phyloP scores from a whole-genome alignment of 164 flowering plant species.

The Vitis riparia region DNA sequence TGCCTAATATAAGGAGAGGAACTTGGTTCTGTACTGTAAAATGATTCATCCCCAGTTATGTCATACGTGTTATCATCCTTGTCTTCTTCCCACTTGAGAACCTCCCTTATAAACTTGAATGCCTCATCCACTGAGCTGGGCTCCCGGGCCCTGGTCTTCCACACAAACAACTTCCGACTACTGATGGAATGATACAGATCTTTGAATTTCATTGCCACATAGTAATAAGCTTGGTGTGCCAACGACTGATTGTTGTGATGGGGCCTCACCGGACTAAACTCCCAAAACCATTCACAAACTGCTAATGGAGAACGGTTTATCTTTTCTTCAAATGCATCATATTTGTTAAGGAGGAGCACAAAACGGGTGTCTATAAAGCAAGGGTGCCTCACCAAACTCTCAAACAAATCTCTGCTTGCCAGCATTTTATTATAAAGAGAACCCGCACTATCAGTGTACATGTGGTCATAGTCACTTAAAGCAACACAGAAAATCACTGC shows the following conservation, averaged over 20 bases:
- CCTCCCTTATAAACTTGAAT: constrained; percentile 50
- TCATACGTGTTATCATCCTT: constrained; percentile 33
- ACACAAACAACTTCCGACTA: constrained; percentile 49
- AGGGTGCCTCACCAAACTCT: constrained; percentile 45
- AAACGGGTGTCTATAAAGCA: constrained; percentile 44
- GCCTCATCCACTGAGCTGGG: constrained; percentile 45
- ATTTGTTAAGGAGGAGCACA: constrained; percentile 52
- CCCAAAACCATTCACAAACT: constrained; percentile 54
- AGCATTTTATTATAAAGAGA: constrained; percentile 46
- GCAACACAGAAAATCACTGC: constrained; percentile 49
- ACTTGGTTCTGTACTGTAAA: constrained; percentile 46
- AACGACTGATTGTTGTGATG: constrained; percentile 34
- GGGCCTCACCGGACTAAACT: constrained; percentile 48
- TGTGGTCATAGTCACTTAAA: constrained; percentile 50
- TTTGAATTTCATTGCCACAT: constrained; percentile 60
- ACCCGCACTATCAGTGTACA: constrained; percentile 21
- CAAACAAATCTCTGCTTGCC: constrained; percentile 44
- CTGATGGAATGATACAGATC: constrained; percentile 42
- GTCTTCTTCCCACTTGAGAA: constrained; percentile 65
- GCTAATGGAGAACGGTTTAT: constrained; percentile 34
- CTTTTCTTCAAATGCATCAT: constrained; percentile 55
- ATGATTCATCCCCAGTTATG: constrained; percentile 34
- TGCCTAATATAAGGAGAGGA: constrained; percentile 39
- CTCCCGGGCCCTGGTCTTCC: constrained; percentile 41
- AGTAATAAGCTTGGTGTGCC: constrained; percentile 54